Base-by-base conservation (phyloP, 2,329 filamentous ascomycete species). In the Neocucurbitaria cava region DNA sequence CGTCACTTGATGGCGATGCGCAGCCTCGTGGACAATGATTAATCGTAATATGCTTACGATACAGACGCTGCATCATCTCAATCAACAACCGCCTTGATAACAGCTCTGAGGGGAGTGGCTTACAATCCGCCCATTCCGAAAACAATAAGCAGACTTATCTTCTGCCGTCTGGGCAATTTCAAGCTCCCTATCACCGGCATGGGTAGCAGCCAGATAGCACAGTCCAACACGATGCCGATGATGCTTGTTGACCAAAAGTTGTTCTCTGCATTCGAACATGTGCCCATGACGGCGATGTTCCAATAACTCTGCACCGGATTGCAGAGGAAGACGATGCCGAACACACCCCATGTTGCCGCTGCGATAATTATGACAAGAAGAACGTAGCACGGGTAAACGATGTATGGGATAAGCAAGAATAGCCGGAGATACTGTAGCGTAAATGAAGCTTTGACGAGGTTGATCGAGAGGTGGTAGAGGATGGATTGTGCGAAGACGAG, bases 71-170 rank as follows among this genome's bases (percentile, higher is more conserved):
- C 20, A 13, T 17, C 31, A 21, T 10, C 10, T 9, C 17, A 33
- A 36, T 46, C 30, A 45, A 17, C 24, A 43, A 40, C 5, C 10
- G 3, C 18, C 5, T 17, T 3, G 40, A 1, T 3, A 11, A 52
- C 26, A 24, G 9, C 36, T 17, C 30, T 20, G 38, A 30, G 15
- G 43, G 11, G 23, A 8, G 30, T 23, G 3, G 63, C 71, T 58
- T 57, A 76, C 75, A 77, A 70, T 18, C 62, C 65, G 6, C 76
- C 76, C 11, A 78, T 45, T 11, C 71, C 67, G 57, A 78, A 78
- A 1, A 77, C 68, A 8, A 59, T 54, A 24, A 62, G 33, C 3
- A 78, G 50, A 7, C 68, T 66, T 9, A 68, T 40, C 54, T 73
- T 77, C 55, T 77, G 73, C n/a, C 64, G 56, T 7, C 50, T 46